Evolutionary conservation across 768 basidiomycete species (phyloP).

Genomic region (Psilocybe tampanensis): DNA sequence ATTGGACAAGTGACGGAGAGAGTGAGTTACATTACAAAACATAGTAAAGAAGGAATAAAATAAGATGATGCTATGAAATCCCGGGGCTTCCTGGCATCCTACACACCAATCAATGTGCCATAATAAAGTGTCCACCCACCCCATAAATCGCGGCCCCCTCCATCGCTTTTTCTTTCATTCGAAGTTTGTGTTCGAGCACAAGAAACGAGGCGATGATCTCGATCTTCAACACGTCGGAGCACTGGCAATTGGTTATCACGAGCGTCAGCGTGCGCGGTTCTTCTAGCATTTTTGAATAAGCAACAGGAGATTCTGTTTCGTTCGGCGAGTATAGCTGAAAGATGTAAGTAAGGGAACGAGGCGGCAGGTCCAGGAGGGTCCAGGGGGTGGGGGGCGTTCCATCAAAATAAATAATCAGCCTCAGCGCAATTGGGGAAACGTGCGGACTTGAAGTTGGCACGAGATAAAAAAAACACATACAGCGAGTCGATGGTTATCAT

Average conservation of each 20-base stretch:
- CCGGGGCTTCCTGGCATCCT: no score
- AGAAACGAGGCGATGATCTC: conserved; percentile 22
- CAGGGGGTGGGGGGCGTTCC: no score
- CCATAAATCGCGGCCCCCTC: conserved; percentile 8
- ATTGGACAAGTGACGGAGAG: no score
- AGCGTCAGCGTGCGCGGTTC: conserved; percentile 16
- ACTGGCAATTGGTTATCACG: conserved; percentile 4
- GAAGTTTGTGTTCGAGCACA: conserved; percentile 17
- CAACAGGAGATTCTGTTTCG: conserved; percentile 11
- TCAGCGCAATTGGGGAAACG: background rate
- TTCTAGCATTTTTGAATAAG: conserved; percentile 12
- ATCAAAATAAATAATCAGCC: no score
- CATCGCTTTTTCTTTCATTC: conserved; percentile 18
- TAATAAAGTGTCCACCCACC: conserved; percentile 12
- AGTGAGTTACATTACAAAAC: no score
- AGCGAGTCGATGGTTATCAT: conserved; percentile 14
- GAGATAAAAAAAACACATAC: no score
- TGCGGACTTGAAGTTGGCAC: conserved; percentile 2
- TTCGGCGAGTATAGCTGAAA: conserved; percentile 15
- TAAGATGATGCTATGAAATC: no score
- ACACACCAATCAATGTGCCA: conserved; percentile 5
- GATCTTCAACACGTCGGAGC: conserved; percentile 11
- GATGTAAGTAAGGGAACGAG: no score
- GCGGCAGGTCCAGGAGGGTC: no score
- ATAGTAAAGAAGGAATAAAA: no score